These are phyloP conservation scores for Cryptosporidium meleagridis DNA, from an alignment of 169 alveolate species.

Conservation along the genomic window DNA sequence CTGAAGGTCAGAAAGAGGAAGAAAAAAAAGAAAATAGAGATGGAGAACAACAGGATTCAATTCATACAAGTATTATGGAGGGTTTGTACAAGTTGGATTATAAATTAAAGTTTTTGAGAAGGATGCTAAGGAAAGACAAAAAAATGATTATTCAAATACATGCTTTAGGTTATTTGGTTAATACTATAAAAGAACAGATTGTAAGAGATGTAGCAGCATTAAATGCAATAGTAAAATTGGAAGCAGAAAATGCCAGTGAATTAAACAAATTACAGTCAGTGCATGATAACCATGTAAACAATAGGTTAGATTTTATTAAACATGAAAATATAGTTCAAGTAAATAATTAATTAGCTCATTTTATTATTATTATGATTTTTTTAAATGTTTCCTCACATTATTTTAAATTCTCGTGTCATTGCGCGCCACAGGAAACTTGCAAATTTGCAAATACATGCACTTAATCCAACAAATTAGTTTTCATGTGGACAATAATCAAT, in stretches of 20 bases:
- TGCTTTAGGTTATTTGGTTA: constrained; percentile 49
- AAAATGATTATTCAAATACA: constrained; percentile 56
- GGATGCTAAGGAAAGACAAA: constrained; percentile 28
- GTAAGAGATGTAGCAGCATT: constrained; percentile 63
- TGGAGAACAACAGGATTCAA: constrained; percentile 5
- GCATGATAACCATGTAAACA: constrained; percentile 43
- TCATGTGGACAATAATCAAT: neutral
- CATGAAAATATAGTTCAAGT: constrained; percentile 69
- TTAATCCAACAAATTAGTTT: neutral
- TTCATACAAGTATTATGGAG: constrained; percentile 60
- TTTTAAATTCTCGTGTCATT: neutral
- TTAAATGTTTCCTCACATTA: too few relatives aligned
- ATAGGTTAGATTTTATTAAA: constrained; percentile 43
- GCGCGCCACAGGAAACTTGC: neutral
- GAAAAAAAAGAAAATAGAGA: constrained; percentile 8
- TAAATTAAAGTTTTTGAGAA: constrained; percentile 36
- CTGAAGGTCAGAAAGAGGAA: constrained; percentile 9
- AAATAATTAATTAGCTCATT: neutral
- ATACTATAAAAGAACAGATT: constrained; percentile 59
- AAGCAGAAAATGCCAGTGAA: constrained; percentile 53
- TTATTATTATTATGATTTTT: too few relatives aligned
- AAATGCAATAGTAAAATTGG: constrained; percentile 35
- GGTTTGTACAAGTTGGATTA: constrained; percentile 48
- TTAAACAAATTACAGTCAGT: constrained; percentile 41
- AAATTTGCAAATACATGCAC: neutral